Evolutionary conservation across 148 eudicot genomes (phyloP).

Genomic region (Gaultheria prostrata): DNA sequence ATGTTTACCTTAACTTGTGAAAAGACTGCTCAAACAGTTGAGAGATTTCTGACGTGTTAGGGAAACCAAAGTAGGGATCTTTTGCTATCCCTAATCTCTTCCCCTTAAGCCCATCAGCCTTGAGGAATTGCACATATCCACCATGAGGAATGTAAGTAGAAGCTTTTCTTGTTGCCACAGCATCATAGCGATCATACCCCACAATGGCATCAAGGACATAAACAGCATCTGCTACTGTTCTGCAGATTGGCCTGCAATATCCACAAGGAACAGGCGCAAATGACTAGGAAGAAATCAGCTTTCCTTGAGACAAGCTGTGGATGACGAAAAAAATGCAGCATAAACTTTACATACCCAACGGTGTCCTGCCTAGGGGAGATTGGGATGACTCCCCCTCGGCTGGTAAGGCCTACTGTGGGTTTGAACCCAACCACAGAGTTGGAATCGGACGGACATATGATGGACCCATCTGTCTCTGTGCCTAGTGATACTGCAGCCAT

Average conservation of each 20-base stretch:
- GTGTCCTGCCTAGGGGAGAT: conserved; percentile 39
- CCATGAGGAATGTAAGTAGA: conserved; percentile 37
- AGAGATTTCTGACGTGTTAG: background rate
- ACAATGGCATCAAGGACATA: conserved; percentile 43
- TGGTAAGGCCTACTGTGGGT: conserved; percentile 52
- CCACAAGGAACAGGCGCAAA: background rate
- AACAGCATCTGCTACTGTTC: conserved; percentile 54
- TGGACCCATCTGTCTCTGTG: conserved; percentile 56
- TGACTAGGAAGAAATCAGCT: background rate
- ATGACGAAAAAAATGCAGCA: background rate
- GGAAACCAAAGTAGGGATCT: conserved; percentile 18
- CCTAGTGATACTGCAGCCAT: conserved; percentile 53
- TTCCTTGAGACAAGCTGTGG: background rate
- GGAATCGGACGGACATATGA: conserved; percentile 35
- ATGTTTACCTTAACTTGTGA: conserved; percentile 24
- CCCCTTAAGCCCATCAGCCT: conserved; percentile 35
- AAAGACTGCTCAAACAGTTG: conserved; percentile 25
- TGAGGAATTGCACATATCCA: conserved; percentile 47
- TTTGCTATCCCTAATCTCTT: conserved; percentile 29
- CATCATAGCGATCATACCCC: conserved; percentile 36
- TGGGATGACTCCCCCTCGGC: conserved; percentile 47
- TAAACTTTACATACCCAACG: conserved; percentile 35
- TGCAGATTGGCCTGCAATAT: conserved; percentile 35
- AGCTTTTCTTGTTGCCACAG: conserved; percentile 32
- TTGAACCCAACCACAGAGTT: conserved; percentile 50